Percentiles rank a stretch among this genome's conserved stretches.
These are phyloP conservation scores for Paraconiothyrium sp. DNA, from an alignment of 2,329 filamentous ascomycete genomes.

Conservation along the genomic window DNA sequence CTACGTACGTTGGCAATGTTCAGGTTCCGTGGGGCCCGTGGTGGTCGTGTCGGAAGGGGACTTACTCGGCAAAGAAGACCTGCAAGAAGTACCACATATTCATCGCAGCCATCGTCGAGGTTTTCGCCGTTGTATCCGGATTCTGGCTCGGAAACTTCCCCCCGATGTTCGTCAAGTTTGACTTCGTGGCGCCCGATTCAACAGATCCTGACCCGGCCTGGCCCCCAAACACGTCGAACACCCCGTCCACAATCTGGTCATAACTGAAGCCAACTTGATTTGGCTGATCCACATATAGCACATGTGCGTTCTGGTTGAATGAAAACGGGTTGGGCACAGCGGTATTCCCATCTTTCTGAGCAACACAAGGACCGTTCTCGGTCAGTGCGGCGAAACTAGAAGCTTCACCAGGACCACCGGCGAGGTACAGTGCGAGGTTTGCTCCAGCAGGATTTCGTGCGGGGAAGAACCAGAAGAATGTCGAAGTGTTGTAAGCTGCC, in stretches of 20 bases:
- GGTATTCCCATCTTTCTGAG: constrained; percentile 9
- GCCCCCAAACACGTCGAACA: constrained; percentile 11
- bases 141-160: constrained; percentile 17
- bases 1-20: not conserved
- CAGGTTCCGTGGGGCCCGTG: not conserved
- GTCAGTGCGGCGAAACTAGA: constrained; percentile 23
- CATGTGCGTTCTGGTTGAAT: constrained; percentile 19
- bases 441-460: constrained; percentile 27
- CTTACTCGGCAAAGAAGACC: constrained; percentile 17
- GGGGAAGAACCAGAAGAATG: constrained; percentile 37
- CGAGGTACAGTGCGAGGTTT: constrained; percentile 27
- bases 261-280: constrained; percentile 21
- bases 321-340: constrained; percentile 17
- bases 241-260: constrained; percentile 19
- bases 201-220: not conserved
- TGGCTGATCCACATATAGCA: constrained; percentile 20
- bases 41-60: not conserved
- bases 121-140: constrained; percentile 11
- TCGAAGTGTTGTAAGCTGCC: constrained; percentile 33
- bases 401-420: constrained; percentile 19
- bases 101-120: constrained; percentile 12
- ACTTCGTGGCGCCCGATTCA: too few relatives aligned
- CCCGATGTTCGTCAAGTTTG: constrained; percentile 7
- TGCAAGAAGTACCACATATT: constrained; percentile 21
- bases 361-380: constrained; percentile 15